Percentiles rank a stretch among this genome's conserved stretches.
Conservation (phyloP, 192 early-diverging fungal species). For the Linnemannia elongata region DNA sequence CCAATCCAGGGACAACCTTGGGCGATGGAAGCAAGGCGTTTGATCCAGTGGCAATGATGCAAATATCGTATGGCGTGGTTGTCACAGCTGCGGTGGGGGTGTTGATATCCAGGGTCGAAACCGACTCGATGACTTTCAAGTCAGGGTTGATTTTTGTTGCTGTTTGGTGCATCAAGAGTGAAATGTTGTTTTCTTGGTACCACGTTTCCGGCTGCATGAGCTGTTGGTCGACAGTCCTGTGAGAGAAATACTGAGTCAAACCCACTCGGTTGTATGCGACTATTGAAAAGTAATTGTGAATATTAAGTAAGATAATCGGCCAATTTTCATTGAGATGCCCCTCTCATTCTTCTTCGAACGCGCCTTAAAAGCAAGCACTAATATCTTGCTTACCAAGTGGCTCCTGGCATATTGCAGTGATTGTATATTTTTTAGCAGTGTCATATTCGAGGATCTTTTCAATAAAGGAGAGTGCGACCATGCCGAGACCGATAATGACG, state of each 20-base stretch:
- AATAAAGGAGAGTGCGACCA: constrained; percentile 76
- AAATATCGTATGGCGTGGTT: constrained; percentile 64
- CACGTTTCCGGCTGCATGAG: constrained; percentile 62
- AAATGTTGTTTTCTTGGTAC: constrained; percentile 67
- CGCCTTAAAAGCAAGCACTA: neutral
- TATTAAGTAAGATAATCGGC: neutral
- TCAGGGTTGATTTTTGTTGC: constrained; percentile 59
- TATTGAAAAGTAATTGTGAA: constrained; percentile 8
- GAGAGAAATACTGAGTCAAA: constrained; percentile 73
- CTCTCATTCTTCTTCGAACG: neutral
- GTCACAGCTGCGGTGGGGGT: neutral
- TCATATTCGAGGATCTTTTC: constrained; percentile 74
- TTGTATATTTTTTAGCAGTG: constrained; percentile 55
- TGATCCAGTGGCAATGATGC: constrained; percentile 74
- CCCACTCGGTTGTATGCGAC: constrained; percentile 78
- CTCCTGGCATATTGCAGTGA: constrained; percentile 73
- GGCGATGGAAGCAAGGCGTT: constrained; percentile 66
- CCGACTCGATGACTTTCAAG: constrained; percentile 54
- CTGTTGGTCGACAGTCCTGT: constrained; percentile 58
- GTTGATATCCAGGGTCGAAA: constrained; percentile 21
- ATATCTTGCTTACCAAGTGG: constrained; percentile 38
- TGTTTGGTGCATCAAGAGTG: constrained; percentile 51
- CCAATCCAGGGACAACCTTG: constrained; percentile 42
- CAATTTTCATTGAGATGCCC: neutral
- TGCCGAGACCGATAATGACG: constrained; percentile 76